Evolutionary conservation across 176 grass and related monocot genomes (phyloP).

Genomic region (Triticum urartu): DNA sequence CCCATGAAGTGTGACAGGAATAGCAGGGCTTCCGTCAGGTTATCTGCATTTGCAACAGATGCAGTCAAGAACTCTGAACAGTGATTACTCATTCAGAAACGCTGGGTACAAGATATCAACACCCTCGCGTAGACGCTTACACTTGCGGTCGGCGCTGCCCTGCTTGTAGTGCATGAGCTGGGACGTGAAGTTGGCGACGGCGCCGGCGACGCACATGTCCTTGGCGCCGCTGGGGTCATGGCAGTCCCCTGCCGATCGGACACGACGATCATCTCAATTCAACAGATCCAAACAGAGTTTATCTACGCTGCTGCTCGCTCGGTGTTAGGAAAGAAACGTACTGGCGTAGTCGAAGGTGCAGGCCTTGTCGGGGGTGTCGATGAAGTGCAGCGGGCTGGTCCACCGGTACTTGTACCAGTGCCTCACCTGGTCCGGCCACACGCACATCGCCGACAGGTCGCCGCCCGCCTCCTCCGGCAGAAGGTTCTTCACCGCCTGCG

Average conservation of each 20-base stretch:
- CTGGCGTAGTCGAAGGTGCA: constrained; percentile 81
- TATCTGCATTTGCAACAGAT: constrained; percentile 44
- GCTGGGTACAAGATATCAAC: neutral
- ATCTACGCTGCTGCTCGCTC: no score
- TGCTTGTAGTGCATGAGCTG: constrained; percentile 87
- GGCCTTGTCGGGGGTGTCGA: constrained; percentile 77
- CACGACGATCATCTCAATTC: no score
- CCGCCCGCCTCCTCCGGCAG: constrained; percentile 63
- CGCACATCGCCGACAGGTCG: constrained; percentile 71
- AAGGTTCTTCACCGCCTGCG: constrained; percentile 65
- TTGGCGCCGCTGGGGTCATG: constrained; percentile 50
- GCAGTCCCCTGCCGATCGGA: constrained; percentile 48
- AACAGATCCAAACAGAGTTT: no score
- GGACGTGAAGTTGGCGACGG: constrained; percentile 75
- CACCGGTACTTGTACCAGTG: constrained; percentile 79
- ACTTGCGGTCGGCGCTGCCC: constrained; percentile 61
- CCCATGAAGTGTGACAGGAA: constrained; percentile 96
- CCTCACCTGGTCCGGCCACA: constrained; percentile 83
- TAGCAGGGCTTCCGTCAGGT: constrained; percentile 77
- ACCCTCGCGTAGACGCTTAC: constrained; percentile 18
- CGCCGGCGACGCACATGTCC: constrained; percentile 82
- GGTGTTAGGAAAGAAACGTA: neutral
- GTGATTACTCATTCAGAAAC: accelerated
- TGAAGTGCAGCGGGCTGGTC: constrained; percentile 81
- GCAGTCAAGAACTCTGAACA: neutral